Conservation (phyloP, 495 filamentous ascomycete genomes). For the Penicillium malachiteum region DNA sequence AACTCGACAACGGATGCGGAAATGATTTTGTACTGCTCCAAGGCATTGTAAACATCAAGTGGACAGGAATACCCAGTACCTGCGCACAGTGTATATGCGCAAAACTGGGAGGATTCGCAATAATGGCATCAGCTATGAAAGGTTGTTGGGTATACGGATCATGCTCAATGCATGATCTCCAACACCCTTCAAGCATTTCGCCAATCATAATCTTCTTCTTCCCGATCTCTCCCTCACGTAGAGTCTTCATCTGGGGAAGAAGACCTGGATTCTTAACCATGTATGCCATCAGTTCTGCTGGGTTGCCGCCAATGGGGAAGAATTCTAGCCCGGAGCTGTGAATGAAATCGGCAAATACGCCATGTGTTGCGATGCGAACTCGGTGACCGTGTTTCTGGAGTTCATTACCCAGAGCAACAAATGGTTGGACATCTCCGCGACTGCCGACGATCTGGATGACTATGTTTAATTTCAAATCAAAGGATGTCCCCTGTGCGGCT, state of each 20-base stretch:
- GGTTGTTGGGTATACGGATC: slow-evolving; percentile 38
- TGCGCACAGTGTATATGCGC: slow-evolving; percentile 66
- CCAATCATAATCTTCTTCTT: slow-evolving; percentile 49
- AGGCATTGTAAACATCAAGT: slow-evolving; percentile 68
- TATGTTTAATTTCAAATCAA: slow-evolving; percentile 39
- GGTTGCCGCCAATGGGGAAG: slow-evolving; percentile 64
- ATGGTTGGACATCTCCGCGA: slow-evolving; percentile 55
- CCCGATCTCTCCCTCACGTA: slow-evolving; percentile 46
- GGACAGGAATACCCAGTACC: slow-evolving; percentile 58
- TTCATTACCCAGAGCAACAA: slow-evolving; percentile 52
- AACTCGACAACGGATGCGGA: slow-evolving; percentile 58
- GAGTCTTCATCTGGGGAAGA: slow-evolving; percentile 45
- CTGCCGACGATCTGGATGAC: slow-evolving; percentile 56
- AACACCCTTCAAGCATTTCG: slow-evolving; percentile 63
- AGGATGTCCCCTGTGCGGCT: neutral
- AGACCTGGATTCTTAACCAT: slow-evolving; percentile 58
- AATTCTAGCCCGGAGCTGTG: slow-evolving; percentile 56
- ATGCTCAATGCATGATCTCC: slow-evolving; percentile 61
- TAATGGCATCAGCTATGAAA: slow-evolving; percentile 66
- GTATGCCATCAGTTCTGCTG: slow-evolving; percentile 60
- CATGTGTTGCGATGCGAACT: slow-evolving; percentile 64
- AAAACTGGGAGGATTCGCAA: slow-evolving; percentile 67
- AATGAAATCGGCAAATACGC: slow-evolving; percentile 58
- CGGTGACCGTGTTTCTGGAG: slow-evolving; percentile 49
- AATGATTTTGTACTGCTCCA: slow-evolving; percentile 56